phyloP scores from a whole-genome alignment of 257 asterid species.

The Primulina tabacum region DNA sequence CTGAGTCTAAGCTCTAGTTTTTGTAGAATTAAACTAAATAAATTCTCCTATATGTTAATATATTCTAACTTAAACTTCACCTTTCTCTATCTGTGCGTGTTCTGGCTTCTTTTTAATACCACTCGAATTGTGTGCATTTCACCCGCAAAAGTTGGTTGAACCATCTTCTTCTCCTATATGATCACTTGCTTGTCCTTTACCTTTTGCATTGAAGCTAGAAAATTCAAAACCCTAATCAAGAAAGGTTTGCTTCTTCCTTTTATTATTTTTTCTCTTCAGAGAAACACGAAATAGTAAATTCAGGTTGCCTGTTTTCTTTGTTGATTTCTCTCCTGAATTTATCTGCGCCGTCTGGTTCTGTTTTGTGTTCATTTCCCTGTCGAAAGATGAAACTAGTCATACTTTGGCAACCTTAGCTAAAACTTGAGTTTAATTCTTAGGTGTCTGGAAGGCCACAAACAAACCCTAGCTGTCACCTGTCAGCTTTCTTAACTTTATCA shows the following conservation, averaged over 20 bases:
- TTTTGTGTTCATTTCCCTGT: background rate
- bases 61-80: conserved; percentile 11
- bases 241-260: conserved; percentile 23
- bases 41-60: background rate
- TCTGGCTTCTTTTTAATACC: conserved; percentile 26
- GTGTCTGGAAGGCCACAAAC: conserved; percentile 9
- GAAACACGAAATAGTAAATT: background rate
- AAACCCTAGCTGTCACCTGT: background rate
- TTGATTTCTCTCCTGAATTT: background rate
- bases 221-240: conserved; percentile 30
- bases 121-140: conserved; percentile 41
- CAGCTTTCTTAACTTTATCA: background rate
- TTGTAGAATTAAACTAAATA: background rate
- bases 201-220: conserved; percentile 22
- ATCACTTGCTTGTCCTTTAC: conserved; percentile 30
- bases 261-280: conserved; percentile 6
- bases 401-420: background rate
- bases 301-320: conserved; percentile 13
- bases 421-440: conserved; percentile 12
- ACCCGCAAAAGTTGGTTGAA: conserved; percentile 29
- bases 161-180: conserved; percentile 29
- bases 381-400: background rate
- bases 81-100: conserved; percentile 6
- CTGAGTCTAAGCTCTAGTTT: background rate
- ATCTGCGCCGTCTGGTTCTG: background rate